phyloP scores from a whole-genome alignment of 2,329 filamentous ascomycete species.

The Monosporascus sp. region DNA sequence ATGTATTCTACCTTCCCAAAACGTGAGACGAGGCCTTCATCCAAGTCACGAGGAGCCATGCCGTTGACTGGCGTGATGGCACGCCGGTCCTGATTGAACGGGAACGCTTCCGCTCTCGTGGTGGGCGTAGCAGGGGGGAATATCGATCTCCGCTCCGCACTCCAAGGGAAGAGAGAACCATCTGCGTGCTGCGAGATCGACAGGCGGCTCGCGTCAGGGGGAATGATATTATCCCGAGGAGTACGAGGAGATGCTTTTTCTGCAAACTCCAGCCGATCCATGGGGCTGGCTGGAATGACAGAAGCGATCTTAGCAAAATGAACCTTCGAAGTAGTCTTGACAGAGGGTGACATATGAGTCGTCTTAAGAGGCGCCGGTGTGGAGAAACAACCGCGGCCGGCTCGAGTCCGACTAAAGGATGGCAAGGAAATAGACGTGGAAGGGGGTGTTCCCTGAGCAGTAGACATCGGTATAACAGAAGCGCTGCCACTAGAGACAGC shows the following conservation, averaged over 20 bases:
- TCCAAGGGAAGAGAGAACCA: slow-evolving; percentile 32
- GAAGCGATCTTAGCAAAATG: slow-evolving; percentile 48
- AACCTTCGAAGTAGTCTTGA: slow-evolving; percentile 30
- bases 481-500: slow-evolving; percentile 9
- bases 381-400: slow-evolving; percentile 25
- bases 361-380: slow-evolving; percentile 31
- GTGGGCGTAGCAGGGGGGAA: slow-evolving; percentile 81
- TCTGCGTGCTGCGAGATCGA: slow-evolving; percentile 66
- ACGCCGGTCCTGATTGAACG: slow-evolving; percentile 51
- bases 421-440: slow-evolving; percentile 30
- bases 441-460: slow-evolving; percentile 28
- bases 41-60: slow-evolving; percentile 66
- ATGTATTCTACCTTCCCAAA: slow-evolving; percentile 79
- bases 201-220: slow-evolving; percentile 74
- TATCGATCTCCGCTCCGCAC: slow-evolving; percentile 27
- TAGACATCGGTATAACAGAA: slow-evolving; percentile 26
- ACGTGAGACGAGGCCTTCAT: slow-evolving; percentile 65
- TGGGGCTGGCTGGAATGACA: slow-evolving; percentile 55
- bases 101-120: slow-evolving; percentile 50
- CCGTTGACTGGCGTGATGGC: slow-evolving; percentile 67
- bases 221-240: slow-evolving; percentile 67
- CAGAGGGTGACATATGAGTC: slow-evolving; percentile 15
- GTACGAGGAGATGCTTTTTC: slow-evolving; percentile 62
- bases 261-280: slow-evolving; percentile 48
- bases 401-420: slow-evolving; percentile 33